These are phyloP conservation scores for Miscanthus lutarioriparius DNA, from an alignment of 176 grass and related monocot genomes.

Conservation along the genomic window DNA sequence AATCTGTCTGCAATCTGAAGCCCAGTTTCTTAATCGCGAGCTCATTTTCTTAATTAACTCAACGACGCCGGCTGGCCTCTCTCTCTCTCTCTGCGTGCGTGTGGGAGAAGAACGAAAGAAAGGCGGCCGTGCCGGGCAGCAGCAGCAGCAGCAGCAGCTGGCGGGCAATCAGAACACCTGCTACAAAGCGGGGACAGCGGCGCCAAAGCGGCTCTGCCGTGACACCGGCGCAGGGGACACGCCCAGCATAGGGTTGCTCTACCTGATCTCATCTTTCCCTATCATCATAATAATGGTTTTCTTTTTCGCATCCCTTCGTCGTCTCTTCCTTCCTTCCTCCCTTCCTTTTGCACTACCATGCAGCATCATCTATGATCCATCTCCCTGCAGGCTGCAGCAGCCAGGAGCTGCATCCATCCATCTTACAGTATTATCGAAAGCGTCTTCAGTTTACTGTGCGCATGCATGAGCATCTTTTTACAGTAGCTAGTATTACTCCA, in stretches of 20 bases:
- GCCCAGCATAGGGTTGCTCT: slow-evolving; percentile 40
- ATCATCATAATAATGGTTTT: slow-evolving; percentile 25
- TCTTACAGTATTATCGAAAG: not conserved
- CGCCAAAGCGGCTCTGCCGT: slow-evolving; percentile 55
- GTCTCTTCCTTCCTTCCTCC: not conserved
- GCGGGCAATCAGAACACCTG: slow-evolving; percentile 32
- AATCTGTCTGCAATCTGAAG: slow-evolving; percentile 43
- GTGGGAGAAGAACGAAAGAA: not conserved
- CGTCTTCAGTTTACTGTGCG: not conserved
- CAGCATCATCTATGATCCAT: not conserved
- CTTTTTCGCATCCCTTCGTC: not conserved
- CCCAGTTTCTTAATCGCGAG: slow-evolving; percentile 8
- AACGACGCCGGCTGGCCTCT: too few relatives aligned
- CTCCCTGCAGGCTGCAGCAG: not conserved
- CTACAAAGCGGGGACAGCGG: slow-evolving; percentile 58
- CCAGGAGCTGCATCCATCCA: not conserved
- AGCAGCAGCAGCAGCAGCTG: not conserved
- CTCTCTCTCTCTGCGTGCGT: not conserved
- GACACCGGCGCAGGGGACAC: slow-evolving; percentile 60
- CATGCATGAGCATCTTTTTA: slow-evolving; percentile 16
- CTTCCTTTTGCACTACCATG: not conserved
- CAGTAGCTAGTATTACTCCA: not conserved
- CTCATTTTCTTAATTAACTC: not conserved
- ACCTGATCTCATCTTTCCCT: slow-evolving; percentile 24
- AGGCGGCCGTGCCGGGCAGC: not conserved